These are phyloP conservation scores for Haplosporangium gracile DNA, from an alignment of 192 early-diverging fungal species.

Conservation along the genomic window DNA sequence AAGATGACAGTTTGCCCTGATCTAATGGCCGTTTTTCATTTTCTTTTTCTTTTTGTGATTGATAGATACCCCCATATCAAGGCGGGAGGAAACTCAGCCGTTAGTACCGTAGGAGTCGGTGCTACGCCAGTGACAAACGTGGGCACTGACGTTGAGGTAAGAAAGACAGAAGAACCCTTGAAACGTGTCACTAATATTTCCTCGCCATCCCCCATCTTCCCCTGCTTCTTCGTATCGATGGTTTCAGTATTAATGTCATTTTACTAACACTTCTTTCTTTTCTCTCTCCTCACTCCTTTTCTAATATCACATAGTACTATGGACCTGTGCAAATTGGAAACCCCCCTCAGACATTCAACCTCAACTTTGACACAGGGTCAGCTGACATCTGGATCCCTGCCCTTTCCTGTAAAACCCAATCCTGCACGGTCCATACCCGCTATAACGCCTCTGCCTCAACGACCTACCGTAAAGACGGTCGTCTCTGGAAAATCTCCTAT, in stretches of 20 bases:
- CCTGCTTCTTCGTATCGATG: not conserved
- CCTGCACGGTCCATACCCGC: slow-evolving; percentile 60
- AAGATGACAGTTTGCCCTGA: not conserved
- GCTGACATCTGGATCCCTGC: slow-evolving; percentile 70
- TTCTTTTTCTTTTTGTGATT: not conserved
- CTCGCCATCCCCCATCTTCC: not conserved
- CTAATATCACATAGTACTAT: slow-evolving; percentile 7
- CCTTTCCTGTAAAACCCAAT: slow-evolving; percentile 43
- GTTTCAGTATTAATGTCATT: not conserved
- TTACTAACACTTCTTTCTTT: not conserved
- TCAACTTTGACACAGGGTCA: slow-evolving; percentile 54
- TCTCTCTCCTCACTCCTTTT: not conserved
- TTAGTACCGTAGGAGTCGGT: not conserved
- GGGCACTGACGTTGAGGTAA: not conserved
- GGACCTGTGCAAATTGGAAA: slow-evolving; percentile 11
- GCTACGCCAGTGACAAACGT: not conserved
- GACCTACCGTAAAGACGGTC: slow-evolving; percentile 66
- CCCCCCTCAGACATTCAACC: slow-evolving; percentile 1
- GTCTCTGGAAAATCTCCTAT: slow-evolving; percentile 70
- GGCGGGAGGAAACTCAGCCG: not conserved
- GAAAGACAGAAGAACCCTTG: not conserved
- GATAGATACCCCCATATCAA: slow-evolving; percentile 1
- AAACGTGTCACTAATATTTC: not conserved
- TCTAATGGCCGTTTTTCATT: not conserved
- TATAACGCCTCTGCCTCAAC: slow-evolving; percentile 60